Evolutionary conservation across 2,329 filamentous ascomycete species (phyloP), one percentile per base, ranked within the genome.

Genomic region (Pseudocercospora fuligena): DNA sequence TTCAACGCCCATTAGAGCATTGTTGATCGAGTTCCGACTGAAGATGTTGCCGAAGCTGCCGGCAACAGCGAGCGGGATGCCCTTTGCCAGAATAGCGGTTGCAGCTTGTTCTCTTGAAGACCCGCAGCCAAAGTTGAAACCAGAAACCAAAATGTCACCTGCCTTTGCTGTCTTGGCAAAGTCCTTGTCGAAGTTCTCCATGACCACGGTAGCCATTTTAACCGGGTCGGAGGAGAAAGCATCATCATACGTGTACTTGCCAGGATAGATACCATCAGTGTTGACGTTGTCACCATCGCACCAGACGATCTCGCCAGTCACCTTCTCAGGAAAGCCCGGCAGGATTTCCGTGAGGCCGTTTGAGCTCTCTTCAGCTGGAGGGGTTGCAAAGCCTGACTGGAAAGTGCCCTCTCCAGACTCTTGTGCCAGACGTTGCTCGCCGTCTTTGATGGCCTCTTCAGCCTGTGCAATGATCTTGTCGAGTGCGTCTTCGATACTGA

Each of bases 201-300:
- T 97, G 79, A 91, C 94, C 0, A 94, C 93, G 71, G 91, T 83
- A 0, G 93, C 92, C 94, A 98, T 97, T 64, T 88, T 88, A 68
- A 92, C 90, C 0, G 81, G 83, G 0, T 91, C 81, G 0, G 97
- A 84, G 0, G 91, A 82, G 0, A 98, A 85, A 73, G 92, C 86
- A 76, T 98, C 94, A 77, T 96, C 92, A 80, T 98, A 98, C 0
- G 94, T 97, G 78, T 92, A 93, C 77, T 94, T 93, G 4, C 92
- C 93, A 0, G 93, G 91, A 78, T 98, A 98, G 78, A 98, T 97
- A 62, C 87, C 90, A 75, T 98, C 94, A 0, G 94, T 98, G 80
- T 95, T 92, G 77, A 97, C 88, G 80, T 97, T 96, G 77, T 93
- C 91, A 0, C 87, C 88, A 74, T 97, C 92, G 76, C 88, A 92